Evolutionary conservation across 1,139 yeast genomes (phyloP), one percentile per base, ranked within the genome.

Genomic region (Kazachstania sp.): DNA sequence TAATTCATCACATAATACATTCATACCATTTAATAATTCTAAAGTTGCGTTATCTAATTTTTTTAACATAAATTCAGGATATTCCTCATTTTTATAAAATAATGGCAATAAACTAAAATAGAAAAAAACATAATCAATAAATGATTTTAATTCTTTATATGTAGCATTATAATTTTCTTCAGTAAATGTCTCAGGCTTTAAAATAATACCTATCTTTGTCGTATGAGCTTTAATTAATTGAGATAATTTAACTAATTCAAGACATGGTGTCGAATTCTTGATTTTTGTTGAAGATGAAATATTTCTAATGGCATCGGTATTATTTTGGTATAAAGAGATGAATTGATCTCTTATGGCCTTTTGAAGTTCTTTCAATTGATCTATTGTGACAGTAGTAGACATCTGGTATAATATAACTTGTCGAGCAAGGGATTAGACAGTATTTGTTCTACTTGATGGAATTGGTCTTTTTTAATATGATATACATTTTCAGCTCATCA

Each of bases 201-300:
- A 83, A 1, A 86, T 76, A 37, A 86, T 78, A 5, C 95, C 95
- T 3, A 84, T 71, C 63, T 85, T 86, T 3, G 95, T 86, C 1
- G 83, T 72, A 61, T 85, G 90, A 1, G 95, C 92, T 63, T 74
- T 79, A n/a, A 83, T 70, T 40, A 86, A 68, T 49, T 75, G 71
- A 31, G 78, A 64, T 13, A 83, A 63, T 59, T 86, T 86, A 11
- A 61, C 63, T 28, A 85, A 60, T 56, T 86, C 95, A 15, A 67
- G 70, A 20, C 77, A 58, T 12, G 87, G 83, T 13, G 57, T 56
- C 2, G 67, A 60, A 35, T 56, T 58, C 39, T 54, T 40, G 32
- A 63, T 51, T 28, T 52, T 52, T 12, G 64, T 61, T 9, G 53
- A 53, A 6, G 63, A 56, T 19, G 53, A 45, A 11, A 62, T 57